Base-by-base conservation (phyloP, 257 asterid species). In the Asclepias syriaca region DNA sequence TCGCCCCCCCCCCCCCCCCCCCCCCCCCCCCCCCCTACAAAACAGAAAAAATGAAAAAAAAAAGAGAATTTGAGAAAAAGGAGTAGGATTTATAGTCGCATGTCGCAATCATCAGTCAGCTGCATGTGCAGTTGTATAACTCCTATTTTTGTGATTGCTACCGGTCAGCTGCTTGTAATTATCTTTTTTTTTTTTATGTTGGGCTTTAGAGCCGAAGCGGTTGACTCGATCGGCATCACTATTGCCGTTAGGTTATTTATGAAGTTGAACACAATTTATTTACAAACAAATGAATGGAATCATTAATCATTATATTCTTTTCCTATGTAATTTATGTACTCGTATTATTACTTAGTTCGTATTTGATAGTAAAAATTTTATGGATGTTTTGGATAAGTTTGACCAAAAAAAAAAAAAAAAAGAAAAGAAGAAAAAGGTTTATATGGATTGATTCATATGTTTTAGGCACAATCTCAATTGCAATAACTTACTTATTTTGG, bases 261-360 rank as follows among this genome's bases (percentile, higher is more conserved):
- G 45, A 72, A 69, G 24, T 75, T 68, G 68, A 70, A 34, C 70
- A 58, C 8, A 60, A 24, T 21, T n/a, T 39, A 55, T 29, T 68
- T 29, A 6, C 22, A n/a, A 22, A 45, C 27, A 66, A 66, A 48
- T 50, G 12, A 24, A 48, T 60, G 66, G 11, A 59, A 60, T 61
- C 49, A 19, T 61, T 60, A 43, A 43, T 43, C 48, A 43, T 7
- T 43, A 43, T 9, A 43, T 43, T 43, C 48, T 43, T 43, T 7
- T 8, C 10, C 48, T 43, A 43, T 43, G 48, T 43, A 6, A 43
- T 43, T 7, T 43, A 43, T 43, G 10, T 43, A 43, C 11, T 0
- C 48, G 48, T 43, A 11, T 6, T 43, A 43, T 7, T 6, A 5
- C 48, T 6, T 43, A 8, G 11, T 43, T 43, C 6, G 11, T 43